Evolutionary conservation across 805 yeast species (phyloP), one percentile per base, ranked within the genome.

Genomic region (Groenewaldozyma salmanticensis): DNA sequence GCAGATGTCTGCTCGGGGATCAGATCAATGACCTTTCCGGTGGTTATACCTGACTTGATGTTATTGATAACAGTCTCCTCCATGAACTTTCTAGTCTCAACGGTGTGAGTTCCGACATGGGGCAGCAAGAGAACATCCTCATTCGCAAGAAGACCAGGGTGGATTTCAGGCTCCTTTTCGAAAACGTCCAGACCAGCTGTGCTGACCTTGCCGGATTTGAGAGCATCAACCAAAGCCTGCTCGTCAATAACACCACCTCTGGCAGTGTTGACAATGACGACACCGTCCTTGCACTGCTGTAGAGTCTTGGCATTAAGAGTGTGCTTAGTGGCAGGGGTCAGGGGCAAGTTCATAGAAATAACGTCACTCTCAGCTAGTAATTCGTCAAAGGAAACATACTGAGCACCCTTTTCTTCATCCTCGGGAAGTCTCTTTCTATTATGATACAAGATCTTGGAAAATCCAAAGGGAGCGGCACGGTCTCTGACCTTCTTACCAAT

Each of bases 1-100:
- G n/a, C n/a, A n/a, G n/a, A n/a, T n/a, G n/a, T 22, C 33, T 37
- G 39, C 39, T 92, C 98, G 1, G 96, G 94, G n/a, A 90, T 94
- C 33, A 84, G 61, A 0, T 83, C 66, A 44, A 71, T 59, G 5
- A 88, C 84, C 57, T 75, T 77, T 5, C 94, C 95, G 0, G 78
- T 71, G 11, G 64, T 60, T 29, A 85, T 53, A 36, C 64, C 78
- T n/a, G 67, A 59, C 33, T 65, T 62, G 5, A 84, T 75, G 59
- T 90, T 90, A 24, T 71, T 70, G 21, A 83, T 77, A 24, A 80
- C 85, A 57, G 75, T 75, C 51, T 74, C 77, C 63, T 88, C 96
- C 95, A 92, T 84, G 51, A 72, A 71, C 51, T 68, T 64, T 54
- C 81, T 74, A 3, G 67, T 53, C 33, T 69, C 64, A 4, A 39